Conservation (phyloP, 164 flowering plant species). For the Vitis amurensis region DNA sequence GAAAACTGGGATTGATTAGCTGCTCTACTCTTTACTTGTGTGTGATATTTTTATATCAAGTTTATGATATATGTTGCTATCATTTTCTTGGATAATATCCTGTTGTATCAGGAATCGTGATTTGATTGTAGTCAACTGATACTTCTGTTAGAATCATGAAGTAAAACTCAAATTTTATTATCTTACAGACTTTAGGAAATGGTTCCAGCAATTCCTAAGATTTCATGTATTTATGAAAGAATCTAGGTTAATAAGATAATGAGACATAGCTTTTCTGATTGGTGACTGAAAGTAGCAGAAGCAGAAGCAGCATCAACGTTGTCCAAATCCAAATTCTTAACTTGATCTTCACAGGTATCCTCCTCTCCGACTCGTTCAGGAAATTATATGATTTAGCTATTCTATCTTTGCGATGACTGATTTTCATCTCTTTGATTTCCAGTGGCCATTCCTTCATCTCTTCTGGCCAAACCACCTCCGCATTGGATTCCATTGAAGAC, state of each 20-base stretch:
- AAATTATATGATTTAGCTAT: not conserved
- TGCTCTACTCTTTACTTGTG: no score
- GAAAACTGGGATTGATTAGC: no score
- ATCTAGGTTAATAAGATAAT: not conserved
- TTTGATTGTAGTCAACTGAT: no score
- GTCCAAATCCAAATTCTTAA: not conserved
- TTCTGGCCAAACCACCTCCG: slow-evolving; percentile 33
- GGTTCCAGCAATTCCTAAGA: not conserved
- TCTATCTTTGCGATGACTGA: not conserved
- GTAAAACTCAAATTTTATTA: not conserved
- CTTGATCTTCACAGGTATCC: not conserved
- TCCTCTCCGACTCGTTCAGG: not conserved
- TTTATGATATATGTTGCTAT: no score
- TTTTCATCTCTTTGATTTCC: slow-evolving; percentile 8
- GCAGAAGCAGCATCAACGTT: not conserved
- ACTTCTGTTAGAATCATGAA: not conserved
- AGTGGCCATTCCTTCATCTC: slow-evolving; percentile 15
- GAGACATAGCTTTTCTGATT: not conserved
- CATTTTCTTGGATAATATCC: no score
- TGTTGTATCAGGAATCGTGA: no score
- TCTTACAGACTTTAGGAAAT: not conserved
- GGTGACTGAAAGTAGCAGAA: slow-evolving; percentile 7
- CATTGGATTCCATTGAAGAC: slow-evolving; percentile 26
- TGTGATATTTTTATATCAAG: no score
- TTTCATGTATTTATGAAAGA: not conserved